phyloP scores from a whole-genome alignment of 176 grass and related monocot genomes.

The Musa troglodytarum region DNA sequence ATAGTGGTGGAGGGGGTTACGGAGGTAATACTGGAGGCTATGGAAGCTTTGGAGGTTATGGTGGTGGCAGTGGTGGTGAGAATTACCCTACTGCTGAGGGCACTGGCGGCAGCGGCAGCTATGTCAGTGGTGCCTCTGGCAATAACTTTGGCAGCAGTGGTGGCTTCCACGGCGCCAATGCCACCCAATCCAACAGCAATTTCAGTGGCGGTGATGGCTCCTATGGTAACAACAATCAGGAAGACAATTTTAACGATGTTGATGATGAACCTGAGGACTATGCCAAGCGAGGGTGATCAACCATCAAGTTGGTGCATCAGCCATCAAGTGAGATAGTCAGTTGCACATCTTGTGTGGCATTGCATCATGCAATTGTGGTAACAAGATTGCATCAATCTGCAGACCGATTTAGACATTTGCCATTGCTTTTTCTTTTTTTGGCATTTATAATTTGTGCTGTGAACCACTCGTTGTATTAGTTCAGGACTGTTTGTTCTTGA shows the following conservation, averaged over 20 bases:
- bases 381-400: too few species aligned
- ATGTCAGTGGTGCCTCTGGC: neutral
- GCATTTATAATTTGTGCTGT: too few species aligned
- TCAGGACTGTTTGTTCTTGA: too few species aligned
- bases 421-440: too few species aligned
- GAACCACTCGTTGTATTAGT: too few species aligned
- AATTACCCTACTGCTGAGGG: constrained; percentile 5
- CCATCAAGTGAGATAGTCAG: neutral
- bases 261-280: constrained; percentile 34
- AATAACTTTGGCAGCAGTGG: neutral
- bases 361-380: neutral
- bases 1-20: constrained; percentile 4
- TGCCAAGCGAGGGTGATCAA: constrained; percentile 32
- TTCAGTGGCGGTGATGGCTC: constrained; percentile 1
- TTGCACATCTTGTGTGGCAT: neutral
- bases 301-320: neutral
- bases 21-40: neutral
- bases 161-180: neutral
- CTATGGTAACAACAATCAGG: constrained; percentile 20
- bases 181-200: constrained; percentile 8
- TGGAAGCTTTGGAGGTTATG: neutral
- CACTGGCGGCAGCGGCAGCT: neutral
- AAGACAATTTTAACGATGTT: constrained; percentile 30
- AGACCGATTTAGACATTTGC: too few species aligned
- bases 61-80: constrained; percentile 1